A percentile compares a stretch with the other conserved stretches of the same genome.
Evolutionary conservation across 768 basidiomycete genomes (phyloP).

Genomic region (Kockovaella imperatae): DNA sequence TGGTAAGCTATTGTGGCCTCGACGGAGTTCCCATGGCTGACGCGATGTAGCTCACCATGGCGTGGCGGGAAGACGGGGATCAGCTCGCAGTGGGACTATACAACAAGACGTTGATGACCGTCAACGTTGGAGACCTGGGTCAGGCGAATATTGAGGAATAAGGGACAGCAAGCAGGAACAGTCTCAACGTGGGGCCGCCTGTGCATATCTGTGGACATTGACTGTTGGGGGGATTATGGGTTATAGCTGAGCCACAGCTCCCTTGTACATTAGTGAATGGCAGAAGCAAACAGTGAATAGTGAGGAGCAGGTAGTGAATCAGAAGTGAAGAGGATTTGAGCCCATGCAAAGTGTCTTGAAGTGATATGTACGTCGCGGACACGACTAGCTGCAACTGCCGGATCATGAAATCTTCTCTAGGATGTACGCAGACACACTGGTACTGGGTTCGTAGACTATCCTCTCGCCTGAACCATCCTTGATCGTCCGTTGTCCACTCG

Average conservation of each 20-base stretch:
- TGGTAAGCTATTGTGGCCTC: conserved; percentile 11
- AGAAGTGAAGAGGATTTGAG: no score
- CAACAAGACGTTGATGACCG: conserved; percentile 34
- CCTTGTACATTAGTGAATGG: no score
- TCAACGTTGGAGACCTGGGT: conserved; percentile 29
- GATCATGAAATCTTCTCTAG: conserved; percentile 18
- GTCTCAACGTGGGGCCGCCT: no score
- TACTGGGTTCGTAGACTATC: conserved; percentile 30
- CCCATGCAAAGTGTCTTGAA: no score
- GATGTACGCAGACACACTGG: conserved; percentile 23
- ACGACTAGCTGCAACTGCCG: no score
- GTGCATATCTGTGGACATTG: no score
- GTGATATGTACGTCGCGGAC: no score
- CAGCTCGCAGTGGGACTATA: conserved; percentile 36
- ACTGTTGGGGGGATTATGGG: no score
- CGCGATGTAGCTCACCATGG: conserved; percentile 17
- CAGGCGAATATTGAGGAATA: not conserved
- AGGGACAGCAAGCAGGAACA: no score
- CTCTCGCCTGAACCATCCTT: not conserved
- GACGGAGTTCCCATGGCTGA: not conserved
- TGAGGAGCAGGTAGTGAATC: no score
- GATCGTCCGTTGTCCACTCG: not conserved
- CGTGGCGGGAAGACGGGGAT: conserved; percentile 38
- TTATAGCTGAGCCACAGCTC: no score
- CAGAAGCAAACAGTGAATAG: no score